These are phyloP conservation scores for Psilocybe sp. DNA, from an alignment of 768 basidiomycete species.

Conservation along the genomic window DNA sequence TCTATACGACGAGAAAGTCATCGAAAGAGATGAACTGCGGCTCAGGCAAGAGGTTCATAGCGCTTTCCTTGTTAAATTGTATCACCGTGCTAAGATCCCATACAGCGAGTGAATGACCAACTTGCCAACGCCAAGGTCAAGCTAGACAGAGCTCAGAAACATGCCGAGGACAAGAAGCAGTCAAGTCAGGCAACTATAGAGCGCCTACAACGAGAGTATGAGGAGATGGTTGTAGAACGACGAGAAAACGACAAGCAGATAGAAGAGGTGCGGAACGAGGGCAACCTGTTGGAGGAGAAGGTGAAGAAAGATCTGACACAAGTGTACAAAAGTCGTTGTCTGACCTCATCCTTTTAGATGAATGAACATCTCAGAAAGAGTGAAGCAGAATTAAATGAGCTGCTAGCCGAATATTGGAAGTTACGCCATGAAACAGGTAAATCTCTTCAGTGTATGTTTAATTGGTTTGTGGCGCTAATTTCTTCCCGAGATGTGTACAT, in stretches of 20 bases:
- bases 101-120: constrained; percentile 78
- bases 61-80: neutral
- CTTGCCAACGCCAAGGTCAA: constrained; percentile 80
- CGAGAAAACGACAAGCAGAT: constrained; percentile 77
- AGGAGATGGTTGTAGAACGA: constrained; percentile 73
- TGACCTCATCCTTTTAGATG: constrained; percentile 45
- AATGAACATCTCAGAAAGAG: constrained; percentile 70
- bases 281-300: constrained; percentile 64
- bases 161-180: constrained; percentile 75
- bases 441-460: constrained; percentile 7
- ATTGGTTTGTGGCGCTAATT: constrained; percentile 4
- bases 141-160: constrained; percentile 72
- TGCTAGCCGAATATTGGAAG: constrained; percentile 82
- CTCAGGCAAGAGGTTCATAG: constrained; percentile 60
- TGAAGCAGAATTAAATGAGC: constrained; percentile 75
- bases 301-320: constrained; percentile 29
- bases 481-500: constrained; percentile 68
- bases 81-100: neutral
- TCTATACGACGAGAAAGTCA: constrained; percentile 66
- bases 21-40: constrained; percentile 68
- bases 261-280: constrained; percentile 72
- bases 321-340: neutral
- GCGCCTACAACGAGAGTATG: constrained; percentile 74
- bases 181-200: constrained; percentile 75
- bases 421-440: constrained; percentile 74